A percentile compares a stretch with the other conserved stretches of the same genome.
phyloP scores from a whole-genome alignment of 305 asterid genomes.

The Solanum hybrid region DNA sequence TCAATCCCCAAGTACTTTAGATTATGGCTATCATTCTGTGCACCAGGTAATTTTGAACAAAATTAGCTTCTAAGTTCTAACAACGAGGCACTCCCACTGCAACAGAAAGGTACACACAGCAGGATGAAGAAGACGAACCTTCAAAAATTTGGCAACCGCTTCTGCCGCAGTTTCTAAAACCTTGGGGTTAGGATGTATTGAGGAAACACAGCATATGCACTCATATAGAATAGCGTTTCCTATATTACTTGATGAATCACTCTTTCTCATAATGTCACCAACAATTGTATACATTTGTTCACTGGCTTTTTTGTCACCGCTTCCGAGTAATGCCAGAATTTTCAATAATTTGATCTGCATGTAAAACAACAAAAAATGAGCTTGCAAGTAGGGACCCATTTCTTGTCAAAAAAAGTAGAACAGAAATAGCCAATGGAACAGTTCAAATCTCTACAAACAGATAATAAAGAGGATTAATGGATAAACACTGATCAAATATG shows the following conservation, averaged over 20 bases:
- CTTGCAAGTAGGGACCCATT: neutral
- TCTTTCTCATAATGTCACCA: slow-evolving; percentile 77
- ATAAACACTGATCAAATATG: neutral
- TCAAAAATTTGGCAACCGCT: slow-evolving; percentile 82
- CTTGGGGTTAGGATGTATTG: slow-evolving; percentile 88
- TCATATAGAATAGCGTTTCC: slow-evolving; percentile 96
- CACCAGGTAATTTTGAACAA: slow-evolving; percentile 13
- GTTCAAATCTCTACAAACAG: neutral
- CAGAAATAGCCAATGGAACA: neutral
- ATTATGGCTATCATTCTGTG: slow-evolving; percentile 98
- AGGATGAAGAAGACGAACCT: slow-evolving; percentile 41
- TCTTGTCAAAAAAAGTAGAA: neutral
- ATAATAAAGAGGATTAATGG: neutral
- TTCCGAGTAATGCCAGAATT: slow-evolving; percentile 72
- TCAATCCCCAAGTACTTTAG: slow-evolving; percentile 97
- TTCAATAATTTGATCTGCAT: slow-evolving; percentile 88
- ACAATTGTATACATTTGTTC: slow-evolving; percentile 91
- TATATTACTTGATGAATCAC: slow-evolving; percentile 77
- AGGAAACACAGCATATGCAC: slow-evolving; percentile 85
- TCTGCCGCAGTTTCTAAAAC: slow-evolving; percentile 94
- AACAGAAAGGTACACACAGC: neutral
- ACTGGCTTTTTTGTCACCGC: slow-evolving; percentile 84
- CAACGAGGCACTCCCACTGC: neutral
- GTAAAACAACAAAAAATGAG: neutral
- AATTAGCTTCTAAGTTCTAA: slow-evolving; percentile 8